Evolutionary conservation across 1,284 basidiomycete genomes (phyloP), one percentile per base, ranked within the genome.

Genomic region (Microstroma glucosiphilum): DNA sequence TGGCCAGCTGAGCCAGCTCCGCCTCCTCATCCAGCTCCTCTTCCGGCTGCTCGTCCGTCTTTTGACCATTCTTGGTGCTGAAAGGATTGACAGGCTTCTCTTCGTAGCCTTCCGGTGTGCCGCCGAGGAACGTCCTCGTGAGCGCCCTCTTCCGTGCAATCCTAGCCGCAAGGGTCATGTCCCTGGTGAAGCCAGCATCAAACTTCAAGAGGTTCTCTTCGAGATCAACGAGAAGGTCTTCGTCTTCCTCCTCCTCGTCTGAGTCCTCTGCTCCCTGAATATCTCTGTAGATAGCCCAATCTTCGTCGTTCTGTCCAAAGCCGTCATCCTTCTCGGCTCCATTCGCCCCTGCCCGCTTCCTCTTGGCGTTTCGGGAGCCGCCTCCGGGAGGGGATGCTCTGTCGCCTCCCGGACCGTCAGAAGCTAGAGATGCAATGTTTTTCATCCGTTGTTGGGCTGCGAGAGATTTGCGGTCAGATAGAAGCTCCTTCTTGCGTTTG

Each of bases 251-350:
- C 81, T 98, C 94, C 62, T 96, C 93, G 0, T 92, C 93, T 0
- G 91, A 93, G n/a, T 87, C 87, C 1, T 89, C 89, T 0, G 87
- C 87, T 1, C 85, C 88, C 71, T 90, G 91, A 63, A 99, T 94
- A 81, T 96, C 93, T 62, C 94, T 90, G 78, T 98, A 98, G 58
- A 98, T 92, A 0, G 88, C 88, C 94, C 96, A 98, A 79, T 98
- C 94, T 17, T 89, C 91, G 75, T 98, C 94, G 70, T 97, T 89
- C 37, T 88, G 89, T 1, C 96, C 93, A 74, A 98, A 99, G 78
- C 85, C 89, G 72, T 98, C 96, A 82, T 97, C 92, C 89, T 63
- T n/a, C 15, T 37, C 40, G n/a, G 15, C 40, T 55, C 49, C 42
- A 17, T 53, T 40, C 9, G 46, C 89, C 68, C 86, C 85, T 6